A percentile compares a stretch with the other conserved stretches of the same genome.
Evolutionary conservation across 108 stramenopile genomes (phyloP).

Genomic region (Cyclostephanos invisitatus): DNA sequence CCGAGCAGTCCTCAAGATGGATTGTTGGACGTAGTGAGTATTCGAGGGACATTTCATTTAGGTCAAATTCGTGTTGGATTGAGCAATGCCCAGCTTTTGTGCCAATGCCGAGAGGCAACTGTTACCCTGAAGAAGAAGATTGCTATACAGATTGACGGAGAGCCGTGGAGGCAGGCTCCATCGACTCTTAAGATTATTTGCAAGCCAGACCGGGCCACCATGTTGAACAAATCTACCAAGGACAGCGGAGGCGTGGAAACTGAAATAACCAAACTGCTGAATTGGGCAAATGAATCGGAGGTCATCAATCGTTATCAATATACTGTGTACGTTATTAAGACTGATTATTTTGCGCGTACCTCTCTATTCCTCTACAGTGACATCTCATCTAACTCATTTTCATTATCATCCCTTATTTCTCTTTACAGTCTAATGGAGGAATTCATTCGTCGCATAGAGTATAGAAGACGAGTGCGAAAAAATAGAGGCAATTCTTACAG

Average conservation of each 20-base stretch:
- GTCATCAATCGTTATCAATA: conserved; percentile 46
- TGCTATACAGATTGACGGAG: conserved; percentile 88
- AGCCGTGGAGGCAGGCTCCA: conserved; percentile 80
- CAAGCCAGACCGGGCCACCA: conserved; percentile 67
- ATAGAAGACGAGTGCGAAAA: conserved; percentile 37
- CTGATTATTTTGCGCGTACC: not conserved
- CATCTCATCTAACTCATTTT: not conserved
- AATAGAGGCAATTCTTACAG: too few species aligned
- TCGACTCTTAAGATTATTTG: conserved; percentile 61
- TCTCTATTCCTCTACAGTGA: not conserved
- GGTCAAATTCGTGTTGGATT: conserved; percentile 90
- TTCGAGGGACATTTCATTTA: conserved; percentile 83
- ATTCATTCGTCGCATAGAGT: conserved; percentile 81
- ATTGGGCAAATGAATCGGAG: conserved; percentile 75
- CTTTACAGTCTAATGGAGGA: conserved; percentile 64
- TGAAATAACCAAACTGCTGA: conserved; percentile 75
- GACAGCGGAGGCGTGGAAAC: conserved; percentile 79
- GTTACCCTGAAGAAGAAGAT: conserved; percentile 74
- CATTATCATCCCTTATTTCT: not conserved
- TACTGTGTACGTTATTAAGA: not conserved
- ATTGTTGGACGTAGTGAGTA: conserved; percentile 80
- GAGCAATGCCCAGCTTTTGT: conserved; percentile 70
- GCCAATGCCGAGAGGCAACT: conserved; percentile 76
- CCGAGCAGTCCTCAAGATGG: conserved; percentile 88
- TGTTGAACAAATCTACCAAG: conserved; percentile 74